These are phyloP conservation scores for Botrytis fragariae DNA, from an alignment of 2,329 filamentous ascomycete species.

Conservation along the genomic window DNA sequence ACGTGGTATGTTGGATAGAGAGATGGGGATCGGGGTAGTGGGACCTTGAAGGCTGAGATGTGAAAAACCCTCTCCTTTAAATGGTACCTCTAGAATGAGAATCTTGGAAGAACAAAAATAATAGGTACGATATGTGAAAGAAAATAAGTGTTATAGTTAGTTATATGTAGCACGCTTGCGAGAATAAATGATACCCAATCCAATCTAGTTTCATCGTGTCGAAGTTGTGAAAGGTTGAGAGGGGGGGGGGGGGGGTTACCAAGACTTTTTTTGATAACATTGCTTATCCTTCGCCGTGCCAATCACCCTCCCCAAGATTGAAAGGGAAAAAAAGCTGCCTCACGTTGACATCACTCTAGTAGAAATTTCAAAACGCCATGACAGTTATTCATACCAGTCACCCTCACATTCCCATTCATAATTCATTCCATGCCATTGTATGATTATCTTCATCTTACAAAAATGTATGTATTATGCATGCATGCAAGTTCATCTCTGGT, in stretches of 20 bases:
- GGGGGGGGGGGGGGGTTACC: background rate
- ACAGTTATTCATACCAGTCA: background rate
- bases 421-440: constrained; percentile 4
- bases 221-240: background rate
- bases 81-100: background rate
- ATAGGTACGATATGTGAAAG: background rate
- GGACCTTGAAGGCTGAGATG: background rate
- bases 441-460: constrained; percentile 12
- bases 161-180: background rate
- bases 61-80: background rate
- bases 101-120: background rate
- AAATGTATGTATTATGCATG: constrained; percentile 8
- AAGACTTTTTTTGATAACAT: no score
- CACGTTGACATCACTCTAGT: background rate
- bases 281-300: background rate
- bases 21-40: no score
- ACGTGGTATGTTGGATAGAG: constrained; percentile 32
- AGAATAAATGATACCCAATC: constrained; percentile 3
- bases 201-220: background rate
- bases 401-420: background rate
- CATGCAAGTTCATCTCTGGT: constrained; percentile 8
- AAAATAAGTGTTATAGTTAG: background rate
- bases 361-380: background rate
- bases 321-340: background rate
- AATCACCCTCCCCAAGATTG: background rate